Evolutionary conservation across 805 yeast genomes (phyloP).

Genomic region (Millerozyma miso): DNA sequence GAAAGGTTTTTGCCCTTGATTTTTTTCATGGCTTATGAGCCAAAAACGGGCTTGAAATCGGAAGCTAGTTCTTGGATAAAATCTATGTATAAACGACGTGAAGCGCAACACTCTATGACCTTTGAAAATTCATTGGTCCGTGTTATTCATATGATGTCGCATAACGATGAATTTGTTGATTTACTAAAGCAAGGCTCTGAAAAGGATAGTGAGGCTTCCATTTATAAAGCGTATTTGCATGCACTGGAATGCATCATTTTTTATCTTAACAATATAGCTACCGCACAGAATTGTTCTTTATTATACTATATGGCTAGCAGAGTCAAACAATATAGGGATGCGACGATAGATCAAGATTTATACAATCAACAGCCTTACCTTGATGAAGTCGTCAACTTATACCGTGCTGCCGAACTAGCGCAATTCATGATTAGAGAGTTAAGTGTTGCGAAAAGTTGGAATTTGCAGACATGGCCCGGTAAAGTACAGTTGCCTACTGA

Average conservation of each 20-base stretch:
- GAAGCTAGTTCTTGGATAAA: conserved; percentile 67
- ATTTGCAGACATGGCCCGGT: conserved; percentile 77
- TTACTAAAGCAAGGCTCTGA: conserved; percentile 16
- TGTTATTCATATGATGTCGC: conserved; percentile 66
- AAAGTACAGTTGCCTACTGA: conserved; percentile 68
- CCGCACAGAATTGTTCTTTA: conserved; percentile 63
- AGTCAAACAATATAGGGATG: conserved; percentile 73
- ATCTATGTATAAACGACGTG: conserved; percentile 46
- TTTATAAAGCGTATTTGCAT: conserved; percentile 45
- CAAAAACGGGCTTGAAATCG: conserved; percentile 45
- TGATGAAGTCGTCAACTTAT: conserved; percentile 41
- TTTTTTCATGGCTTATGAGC: conserved; percentile 77
- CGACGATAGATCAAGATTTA: conserved; percentile 29
- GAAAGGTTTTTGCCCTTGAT: conserved; percentile 63
- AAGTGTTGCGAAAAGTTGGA: conserved; percentile 61
- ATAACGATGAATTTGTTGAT: conserved; percentile 61
- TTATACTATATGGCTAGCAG: conserved; percentile 74
- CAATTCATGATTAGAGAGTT: conserved; percentile 60
- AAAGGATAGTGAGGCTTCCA: conserved; percentile 13
- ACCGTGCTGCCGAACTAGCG: conserved; percentile 67
- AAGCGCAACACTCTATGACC: conserved; percentile 34
- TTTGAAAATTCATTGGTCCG: conserved; percentile 69
- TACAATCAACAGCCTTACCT: conserved; percentile 21
- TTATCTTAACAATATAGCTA: conserved; percentile 57
- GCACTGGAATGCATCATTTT: conserved; percentile 59